A percentile compares a stretch with the other conserved stretches of the same genome.
Evolutionary conservation across 257 asterid species (phyloP).

Genomic region (Capsicum pubescens): DNA sequence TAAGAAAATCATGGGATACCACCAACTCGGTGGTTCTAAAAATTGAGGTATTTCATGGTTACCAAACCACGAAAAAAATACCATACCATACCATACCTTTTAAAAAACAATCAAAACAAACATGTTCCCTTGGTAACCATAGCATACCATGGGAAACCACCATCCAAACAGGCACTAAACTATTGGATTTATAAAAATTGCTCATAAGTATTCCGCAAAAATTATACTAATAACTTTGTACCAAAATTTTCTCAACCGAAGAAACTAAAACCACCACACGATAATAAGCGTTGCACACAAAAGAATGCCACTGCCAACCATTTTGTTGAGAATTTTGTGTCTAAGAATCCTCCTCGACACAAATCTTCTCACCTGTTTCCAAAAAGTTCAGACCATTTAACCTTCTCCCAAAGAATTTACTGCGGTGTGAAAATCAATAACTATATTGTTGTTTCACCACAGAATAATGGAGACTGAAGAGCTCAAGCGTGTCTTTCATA

Average conservation of each 20-base stretch:
- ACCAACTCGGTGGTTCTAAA: too few species aligned
- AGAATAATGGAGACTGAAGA: conserved; percentile 27
- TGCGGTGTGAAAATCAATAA: not conserved
- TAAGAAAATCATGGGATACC: too few species aligned
- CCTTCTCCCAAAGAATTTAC: conserved; percentile 27
- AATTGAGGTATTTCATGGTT: too few species aligned
- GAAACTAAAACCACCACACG: not conserved
- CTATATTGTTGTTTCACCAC: not conserved
- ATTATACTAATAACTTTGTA: not conserved
- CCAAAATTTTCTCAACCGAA: conserved; percentile 29
- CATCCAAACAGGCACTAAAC: too few species aligned
- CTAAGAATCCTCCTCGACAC: conserved; percentile 34
- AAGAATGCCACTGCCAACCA: conserved; percentile 32
- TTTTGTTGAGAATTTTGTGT: conserved; percentile 30
- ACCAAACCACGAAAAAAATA: too few species aligned
- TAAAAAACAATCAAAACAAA: too few species aligned
- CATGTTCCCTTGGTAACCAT: too few species aligned
- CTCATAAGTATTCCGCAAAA: too few species aligned
- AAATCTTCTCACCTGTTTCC: conserved; percentile 33
- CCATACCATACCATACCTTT: too few species aligned
- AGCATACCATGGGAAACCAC: too few species aligned
- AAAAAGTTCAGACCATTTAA: conserved; percentile 32
- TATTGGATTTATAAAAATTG: too few species aligned
- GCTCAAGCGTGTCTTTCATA: conserved; percentile 27
- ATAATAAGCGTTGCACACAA: conserved; percentile 9